Evolutionary conservation across 768 basidiomycete genomes (phyloP), one percentile per base, ranked within the genome.

Genomic region (Auriculariales sp.): DNA sequence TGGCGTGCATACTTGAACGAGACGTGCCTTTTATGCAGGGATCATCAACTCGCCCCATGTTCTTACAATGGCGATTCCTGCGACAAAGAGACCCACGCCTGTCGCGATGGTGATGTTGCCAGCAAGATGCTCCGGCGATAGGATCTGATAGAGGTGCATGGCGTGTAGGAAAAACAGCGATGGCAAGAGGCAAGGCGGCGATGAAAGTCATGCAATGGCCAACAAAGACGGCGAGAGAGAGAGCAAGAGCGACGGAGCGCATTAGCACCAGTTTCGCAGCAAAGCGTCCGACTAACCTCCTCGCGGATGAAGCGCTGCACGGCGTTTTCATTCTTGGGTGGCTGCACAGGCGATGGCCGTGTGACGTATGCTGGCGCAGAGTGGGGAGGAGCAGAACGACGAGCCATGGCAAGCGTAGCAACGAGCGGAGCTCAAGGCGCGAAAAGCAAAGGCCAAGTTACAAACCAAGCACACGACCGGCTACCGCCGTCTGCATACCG

Each of bases 31-130:
- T 36, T 62, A 83, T 25, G 74, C 77, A 36, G 83, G 83, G 5
- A 89, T 73, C 68, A 89, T 74, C 35, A 83, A 61, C 34, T 82
- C 83, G 10, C 88, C 88, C 74, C 83, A 94, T 34, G 76, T 75
- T 62, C 85, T 78, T 14, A 81, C 77, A 12, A 69, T 77, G 36
- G 79, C 62, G 50, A 90, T 78, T 3, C 84, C 83, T 27, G 75
- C 82, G 24, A 77, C 64, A 57, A 89, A 90, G 53, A 87, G 64
- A 4, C 71, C 68, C 5, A 81, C 65, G 17, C 81, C 81, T 6
- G 79, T 76, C 39, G 79, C 56, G 53, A 88, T 74, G 59, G 72
- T 83, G 59, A 87, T 57, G 61, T 89, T 90, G 51, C 86, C 86
- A 11, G 72, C 68, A 14, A 81, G 57, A 62, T 88, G 87, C 55